phyloP scores from a whole-genome alignment of 2,329 filamentous ascomycete species.

The Colletotrichum brevisporum region DNA sequence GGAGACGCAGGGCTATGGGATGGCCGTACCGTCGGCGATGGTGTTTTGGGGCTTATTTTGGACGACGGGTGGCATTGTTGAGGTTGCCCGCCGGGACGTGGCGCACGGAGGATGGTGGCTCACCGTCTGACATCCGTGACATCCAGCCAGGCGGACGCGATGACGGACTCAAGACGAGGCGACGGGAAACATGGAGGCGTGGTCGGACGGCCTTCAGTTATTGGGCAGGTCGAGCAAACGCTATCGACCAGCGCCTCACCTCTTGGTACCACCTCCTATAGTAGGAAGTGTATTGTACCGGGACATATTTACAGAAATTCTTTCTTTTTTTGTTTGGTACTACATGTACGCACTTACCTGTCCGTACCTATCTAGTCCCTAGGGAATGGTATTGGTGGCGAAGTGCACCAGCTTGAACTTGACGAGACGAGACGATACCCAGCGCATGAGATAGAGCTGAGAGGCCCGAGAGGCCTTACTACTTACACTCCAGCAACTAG shows the following conservation, averaged over 20 bases:
- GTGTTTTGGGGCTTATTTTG: slow-evolving; percentile 36
- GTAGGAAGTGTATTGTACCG: too few relatives aligned
- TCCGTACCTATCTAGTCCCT: too few relatives aligned
- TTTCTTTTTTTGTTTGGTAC: too few relatives aligned
- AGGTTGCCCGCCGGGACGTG: slow-evolving; percentile 20
- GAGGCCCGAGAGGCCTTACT: neutral
- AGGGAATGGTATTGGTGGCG: too few relatives aligned
- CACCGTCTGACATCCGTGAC: slow-evolving; percentile 20
- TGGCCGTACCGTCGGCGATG: slow-evolving; percentile 8
- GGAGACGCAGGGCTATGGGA: slow-evolving; percentile 25
- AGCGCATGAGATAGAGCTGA: neutral
- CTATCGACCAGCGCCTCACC: neutral
- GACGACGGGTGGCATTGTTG: slow-evolving; percentile 34
- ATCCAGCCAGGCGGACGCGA: slow-evolving; percentile 15
- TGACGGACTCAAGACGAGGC: slow-evolving; percentile 22
- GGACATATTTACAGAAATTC: neutral
- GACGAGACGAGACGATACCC: neutral
- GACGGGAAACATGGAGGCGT: slow-evolving; percentile 21
- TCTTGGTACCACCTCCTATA: too few relatives aligned
- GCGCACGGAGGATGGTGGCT: slow-evolving; percentile 18
- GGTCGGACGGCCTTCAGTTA: slow-evolving; percentile 21
- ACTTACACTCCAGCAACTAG: too few relatives aligned
- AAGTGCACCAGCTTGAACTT: slow-evolving; percentile 2
- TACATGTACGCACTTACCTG: too few relatives aligned
- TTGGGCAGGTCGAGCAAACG: slow-evolving; percentile 23